phyloP scores from a whole-genome alignment of 139 green algal genomes.

The Trebouxia sp. region DNA sequence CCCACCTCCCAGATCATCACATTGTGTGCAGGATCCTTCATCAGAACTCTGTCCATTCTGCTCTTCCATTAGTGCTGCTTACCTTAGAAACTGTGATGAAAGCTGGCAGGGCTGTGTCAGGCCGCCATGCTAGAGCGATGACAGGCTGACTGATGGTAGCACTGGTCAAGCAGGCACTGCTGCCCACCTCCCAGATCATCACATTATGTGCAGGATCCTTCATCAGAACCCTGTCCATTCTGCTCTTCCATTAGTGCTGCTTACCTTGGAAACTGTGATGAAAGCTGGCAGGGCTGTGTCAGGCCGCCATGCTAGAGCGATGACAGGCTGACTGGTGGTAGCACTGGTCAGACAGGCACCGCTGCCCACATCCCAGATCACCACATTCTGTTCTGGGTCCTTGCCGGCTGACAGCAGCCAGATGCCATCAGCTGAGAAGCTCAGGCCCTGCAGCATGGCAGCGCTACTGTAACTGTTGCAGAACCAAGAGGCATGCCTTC shows the following conservation, averaged over 20 bases:
- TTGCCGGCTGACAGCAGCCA: slow-evolving; percentile 45
- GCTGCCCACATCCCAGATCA: slow-evolving; percentile 55
- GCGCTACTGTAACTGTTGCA: too few relatives aligned
- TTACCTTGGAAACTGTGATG: slow-evolving; percentile 44
- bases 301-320: slow-evolving; percentile 42
- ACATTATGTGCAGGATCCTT: slow-evolving; percentile 43
- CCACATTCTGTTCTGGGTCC: slow-evolving; percentile 44
- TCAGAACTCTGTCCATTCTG: too few relatives aligned
- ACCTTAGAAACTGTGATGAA: slow-evolving; percentile 62
- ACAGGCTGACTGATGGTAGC: slow-evolving; percentile 33
- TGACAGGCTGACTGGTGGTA: slow-evolving; percentile 17
- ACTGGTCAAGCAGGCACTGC: slow-evolving; percentile 36
- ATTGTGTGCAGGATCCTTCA: slow-evolving; percentile 32
- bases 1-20: slow-evolving; percentile 58
- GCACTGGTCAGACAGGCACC: slow-evolving; percentile 41
- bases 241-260: too few relatives aligned
- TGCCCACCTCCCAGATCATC: slow-evolving; percentile 54
- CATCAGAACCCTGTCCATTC: too few relatives aligned
- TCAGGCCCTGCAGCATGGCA: slow-evolving; percentile 43
- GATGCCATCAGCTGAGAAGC: slow-evolving; percentile 48
- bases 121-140: slow-evolving; percentile 42
- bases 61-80: too few relatives aligned
- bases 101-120: slow-evolving; percentile 38
- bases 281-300: slow-evolving; percentile 39
- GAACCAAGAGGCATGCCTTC: too few relatives aligned